phyloP scores from a whole-genome alignment of 2,329 filamentous ascomycete species.

The Trichoderma lentiforme region DNA sequence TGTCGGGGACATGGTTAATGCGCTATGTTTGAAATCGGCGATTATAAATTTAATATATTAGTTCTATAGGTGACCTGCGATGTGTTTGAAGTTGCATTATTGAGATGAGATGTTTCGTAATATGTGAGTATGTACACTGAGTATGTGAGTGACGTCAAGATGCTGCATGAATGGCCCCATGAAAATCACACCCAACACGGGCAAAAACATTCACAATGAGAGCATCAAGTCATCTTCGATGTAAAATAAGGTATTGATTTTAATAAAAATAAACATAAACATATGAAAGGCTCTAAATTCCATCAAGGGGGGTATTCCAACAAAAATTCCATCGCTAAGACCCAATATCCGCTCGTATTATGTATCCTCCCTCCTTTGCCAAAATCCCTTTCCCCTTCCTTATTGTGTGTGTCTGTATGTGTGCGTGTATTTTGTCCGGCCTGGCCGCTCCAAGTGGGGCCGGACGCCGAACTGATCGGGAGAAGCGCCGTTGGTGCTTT shows the following conservation, averaged over 20 bases:
- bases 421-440: background rate
- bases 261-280: background rate
- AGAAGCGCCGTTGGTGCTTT: background rate
- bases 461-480: background rate
- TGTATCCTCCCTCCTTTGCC: background rate
- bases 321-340: background rate
- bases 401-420: background rate
- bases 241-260: background rate
- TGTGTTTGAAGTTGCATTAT: background rate
- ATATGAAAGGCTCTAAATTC: background rate
- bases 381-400: background rate
- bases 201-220: background rate
- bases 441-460: conserved; percentile 5
- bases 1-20: conserved; percentile 39
- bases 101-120: background rate
- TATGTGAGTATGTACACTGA: background rate
- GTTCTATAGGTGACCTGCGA: background rate
- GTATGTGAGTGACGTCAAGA: conserved; percentile 1
- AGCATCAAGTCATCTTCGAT: background rate
- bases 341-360: background rate
- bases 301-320: conserved; percentile 3
- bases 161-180: background rate
- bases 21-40: background rate
- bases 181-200: background rate
- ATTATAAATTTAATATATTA: background rate